Percentiles rank a stretch among this genome's conserved stretches.
Conservation (phyloP, 2,329 filamentous ascomycete genomes). For the Coleophoma eucalyptorum region DNA sequence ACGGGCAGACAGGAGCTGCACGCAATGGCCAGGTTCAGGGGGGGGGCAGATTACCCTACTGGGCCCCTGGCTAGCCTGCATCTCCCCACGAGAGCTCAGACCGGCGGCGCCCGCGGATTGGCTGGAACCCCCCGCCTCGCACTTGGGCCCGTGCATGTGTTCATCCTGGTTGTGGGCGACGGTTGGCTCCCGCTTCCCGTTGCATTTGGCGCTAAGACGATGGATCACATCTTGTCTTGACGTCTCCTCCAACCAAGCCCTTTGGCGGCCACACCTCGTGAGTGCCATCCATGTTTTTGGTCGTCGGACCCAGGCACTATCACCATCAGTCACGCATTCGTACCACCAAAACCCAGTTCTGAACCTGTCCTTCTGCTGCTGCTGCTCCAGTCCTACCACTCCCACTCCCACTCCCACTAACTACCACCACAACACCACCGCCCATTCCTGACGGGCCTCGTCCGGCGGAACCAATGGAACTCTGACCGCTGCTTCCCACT, state of each 20-base stretch:
- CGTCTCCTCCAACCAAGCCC: neutral
- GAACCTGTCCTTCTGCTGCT: too few relatives aligned
- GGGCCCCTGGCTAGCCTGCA: neutral
- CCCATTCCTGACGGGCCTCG: too few relatives aligned
- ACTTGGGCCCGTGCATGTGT: neutral
- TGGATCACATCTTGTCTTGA: neutral
- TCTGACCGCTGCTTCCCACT: too few relatives aligned
- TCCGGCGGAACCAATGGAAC: too few relatives aligned
- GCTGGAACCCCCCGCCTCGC: neutral
- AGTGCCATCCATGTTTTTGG: too few relatives aligned
- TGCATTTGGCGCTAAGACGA: neutral
- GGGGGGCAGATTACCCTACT: neutral
- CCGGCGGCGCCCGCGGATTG: neutral
- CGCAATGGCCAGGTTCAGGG: conserved; percentile 8
- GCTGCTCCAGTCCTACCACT: too few relatives aligned
- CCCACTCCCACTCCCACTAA: too few relatives aligned
- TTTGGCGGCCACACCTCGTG: too few relatives aligned
- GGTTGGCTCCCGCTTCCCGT: conserved; percentile 10
- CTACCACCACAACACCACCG: too few relatives aligned
- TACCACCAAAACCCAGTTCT: too few relatives aligned
- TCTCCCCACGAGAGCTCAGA: neutral
- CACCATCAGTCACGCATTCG: too few relatives aligned
- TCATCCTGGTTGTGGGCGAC: neutral
- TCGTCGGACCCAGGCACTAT: too few relatives aligned
- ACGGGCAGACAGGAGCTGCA: conserved; percentile 12